A percentile compares a stretch with the other conserved stretches of the same genome.
These are phyloP conservation scores for Chlorokybus atmophyticus DNA, from an alignment of 139 green algal genomes.

Conservation along the genomic window DNA sequence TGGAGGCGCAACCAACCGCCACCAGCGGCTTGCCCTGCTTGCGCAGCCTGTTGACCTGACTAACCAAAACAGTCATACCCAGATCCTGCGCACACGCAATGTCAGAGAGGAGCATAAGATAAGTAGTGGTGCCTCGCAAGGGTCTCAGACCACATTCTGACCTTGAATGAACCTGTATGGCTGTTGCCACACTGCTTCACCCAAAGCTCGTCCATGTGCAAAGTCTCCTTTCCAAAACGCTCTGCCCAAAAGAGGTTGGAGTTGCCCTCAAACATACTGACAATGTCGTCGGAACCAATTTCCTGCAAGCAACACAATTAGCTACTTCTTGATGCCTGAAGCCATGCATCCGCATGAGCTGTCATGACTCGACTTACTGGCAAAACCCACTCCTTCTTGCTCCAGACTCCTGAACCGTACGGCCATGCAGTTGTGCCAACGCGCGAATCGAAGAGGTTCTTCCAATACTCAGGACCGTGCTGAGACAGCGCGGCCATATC, in stretches of 20 bases:
- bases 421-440: conserved; percentile 85
- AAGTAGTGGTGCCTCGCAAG: not conserved
- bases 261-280: conserved; percentile 99
- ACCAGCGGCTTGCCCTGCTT: conserved; percentile 71
- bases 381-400: conserved; percentile 99
- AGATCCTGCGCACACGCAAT: conserved; percentile 57
- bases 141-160: not conserved
- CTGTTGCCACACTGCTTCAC: conserved; percentile 99
- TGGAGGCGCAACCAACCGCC: conserved; percentile 95
- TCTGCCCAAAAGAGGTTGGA: conserved; percentile 99
- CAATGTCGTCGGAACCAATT: conserved; percentile 85
- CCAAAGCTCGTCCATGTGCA: conserved; percentile 95
- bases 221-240: conserved; percentile 75
- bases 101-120: not conserved
- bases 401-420: conserved; percentile 95
- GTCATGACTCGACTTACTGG: conserved; percentile 50
- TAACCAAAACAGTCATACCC: conserved; percentile 97
- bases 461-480: conserved; percentile 86
- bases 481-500: conserved; percentile 77
- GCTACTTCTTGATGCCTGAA: no score
- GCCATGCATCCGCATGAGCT: no score
- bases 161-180: conserved; percentile 97
- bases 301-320: no score
- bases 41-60: conserved; percentile 76
- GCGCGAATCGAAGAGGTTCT: conserved; percentile 77